phyloP scores from a whole-genome alignment of 2,329 filamentous ascomycete genomes.

The Stachybotrys chartarum region DNA sequence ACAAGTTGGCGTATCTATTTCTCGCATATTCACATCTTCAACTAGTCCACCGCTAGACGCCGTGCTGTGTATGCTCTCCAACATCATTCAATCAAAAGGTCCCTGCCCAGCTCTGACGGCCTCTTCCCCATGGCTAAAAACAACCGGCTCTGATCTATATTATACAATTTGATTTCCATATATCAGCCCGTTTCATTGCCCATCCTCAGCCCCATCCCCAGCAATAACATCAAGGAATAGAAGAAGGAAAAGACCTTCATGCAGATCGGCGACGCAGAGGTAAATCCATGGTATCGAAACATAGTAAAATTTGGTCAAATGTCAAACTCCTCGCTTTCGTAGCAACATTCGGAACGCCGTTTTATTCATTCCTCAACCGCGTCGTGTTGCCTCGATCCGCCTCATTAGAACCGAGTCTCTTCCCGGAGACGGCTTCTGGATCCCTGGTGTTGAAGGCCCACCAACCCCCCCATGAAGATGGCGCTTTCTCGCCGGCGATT shows the following conservation, averaged over 20 bases:
- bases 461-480: constrained; percentile 46
- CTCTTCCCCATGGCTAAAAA: too few species aligned
- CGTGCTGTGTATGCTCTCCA: too few species aligned
- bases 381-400: neutral
- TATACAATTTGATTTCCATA: neutral
- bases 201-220: too few species aligned
- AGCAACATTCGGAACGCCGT: neutral
- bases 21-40: too few species aligned
- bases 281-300: neutral
- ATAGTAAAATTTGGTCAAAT: neutral
- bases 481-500: constrained; percentile 53
- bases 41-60: too few species aligned
- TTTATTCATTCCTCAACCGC: neutral
- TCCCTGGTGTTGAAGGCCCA: constrained; percentile 39
- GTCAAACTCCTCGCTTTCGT: neutral
- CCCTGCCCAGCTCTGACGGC: neutral
- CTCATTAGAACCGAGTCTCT: constrained; percentile 38
- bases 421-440: constrained; percentile 48
- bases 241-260: neutral
- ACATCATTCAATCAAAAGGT: neutral
- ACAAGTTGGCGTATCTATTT: too few species aligned
- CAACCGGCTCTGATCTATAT: neutral
- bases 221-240: neutral
- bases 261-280: too few species aligned
- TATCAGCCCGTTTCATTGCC: neutral